Evolutionary conservation across 2,329 filamentous ascomycete species (phyloP).

Genomic region (Sodiomyces alkalinus): DNA sequence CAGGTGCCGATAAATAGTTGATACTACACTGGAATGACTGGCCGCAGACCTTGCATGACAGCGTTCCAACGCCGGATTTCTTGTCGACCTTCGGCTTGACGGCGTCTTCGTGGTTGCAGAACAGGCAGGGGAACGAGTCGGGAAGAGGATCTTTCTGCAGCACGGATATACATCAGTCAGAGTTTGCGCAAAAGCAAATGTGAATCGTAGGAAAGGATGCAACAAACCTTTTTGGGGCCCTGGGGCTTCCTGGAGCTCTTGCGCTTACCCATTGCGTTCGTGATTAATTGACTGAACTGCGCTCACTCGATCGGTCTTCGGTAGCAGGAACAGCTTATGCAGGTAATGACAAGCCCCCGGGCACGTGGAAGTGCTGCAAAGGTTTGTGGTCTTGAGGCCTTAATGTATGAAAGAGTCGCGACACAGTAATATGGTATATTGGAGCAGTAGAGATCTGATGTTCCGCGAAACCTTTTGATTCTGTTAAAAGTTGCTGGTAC

Average conservation of each 20-base stretch:
- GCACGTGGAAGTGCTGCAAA: no score
- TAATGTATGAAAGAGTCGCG: no score
- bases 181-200: conserved; percentile 1
- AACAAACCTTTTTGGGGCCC: conserved; percentile 63
- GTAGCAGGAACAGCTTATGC: no score
- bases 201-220: no score
- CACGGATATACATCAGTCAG: neutral
- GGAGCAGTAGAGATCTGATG: no score
- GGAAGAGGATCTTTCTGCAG: conserved; percentile 52
- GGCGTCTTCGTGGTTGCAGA: conserved; percentile 95
- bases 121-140: conserved; percentile 87
- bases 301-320: no score
- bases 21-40: conserved; percentile 87
- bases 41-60: conserved; percentile 85
- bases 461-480: no score
- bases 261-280: conserved; percentile 61
- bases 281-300: neutral
- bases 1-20: conserved; percentile 80
- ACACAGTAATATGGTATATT: no score
- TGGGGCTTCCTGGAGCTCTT: conserved; percentile 74
- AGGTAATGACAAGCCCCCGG: no score
- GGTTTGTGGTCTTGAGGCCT: no score
- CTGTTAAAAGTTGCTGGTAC: no score
- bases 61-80: conserved; percentile 70
- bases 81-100: conserved; percentile 87